A percentile compares a stretch with the other conserved stretches of the same genome.
Evolutionary conservation across 176 grass and related monocot species (phyloP).

Genomic region (Musa beccarii): DNA sequence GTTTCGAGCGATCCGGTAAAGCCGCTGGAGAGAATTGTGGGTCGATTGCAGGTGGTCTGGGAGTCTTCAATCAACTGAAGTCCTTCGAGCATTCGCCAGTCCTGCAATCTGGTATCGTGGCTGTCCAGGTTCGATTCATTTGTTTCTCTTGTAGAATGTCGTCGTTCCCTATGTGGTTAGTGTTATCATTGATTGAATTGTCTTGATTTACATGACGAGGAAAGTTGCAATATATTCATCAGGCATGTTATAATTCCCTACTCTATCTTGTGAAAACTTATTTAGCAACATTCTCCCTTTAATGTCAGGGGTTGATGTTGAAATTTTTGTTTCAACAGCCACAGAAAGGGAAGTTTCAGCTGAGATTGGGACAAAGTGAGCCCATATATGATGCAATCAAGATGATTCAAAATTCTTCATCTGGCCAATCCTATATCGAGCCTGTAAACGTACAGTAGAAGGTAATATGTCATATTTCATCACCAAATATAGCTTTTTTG

Average conservation of each 20-base stretch:
- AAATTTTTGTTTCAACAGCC: slow-evolving; percentile 35
- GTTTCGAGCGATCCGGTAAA: slow-evolving; percentile 17
- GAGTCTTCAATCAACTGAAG: slow-evolving; percentile 71
- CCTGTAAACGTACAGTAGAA: slow-evolving; percentile 77
- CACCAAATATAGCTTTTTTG: too few relatives aligned
- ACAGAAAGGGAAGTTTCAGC: slow-evolving; percentile 71
- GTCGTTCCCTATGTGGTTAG: background rate
- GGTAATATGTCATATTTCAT: slow-evolving; percentile 25
- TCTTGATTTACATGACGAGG: background rate
- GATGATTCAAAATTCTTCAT: slow-evolving; percentile 53
- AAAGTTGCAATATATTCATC: background rate
- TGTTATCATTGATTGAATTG: background rate
- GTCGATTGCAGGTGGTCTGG: slow-evolving; percentile 64
- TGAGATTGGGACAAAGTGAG: slow-evolving; percentile 83
- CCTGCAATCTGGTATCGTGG: slow-evolving; percentile 62
- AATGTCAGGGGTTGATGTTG: slow-evolving; percentile 7
- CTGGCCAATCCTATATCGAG: slow-evolving; percentile 60
- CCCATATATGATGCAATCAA: slow-evolving; percentile 76
- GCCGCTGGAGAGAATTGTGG: slow-evolving; percentile 75
- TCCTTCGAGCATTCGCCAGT: slow-evolving; percentile 67
- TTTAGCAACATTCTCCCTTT: too few relatives aligned
- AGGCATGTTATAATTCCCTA: too few relatives aligned
- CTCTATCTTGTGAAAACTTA: too few relatives aligned
- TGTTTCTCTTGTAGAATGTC: background rate
- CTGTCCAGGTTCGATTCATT: slow-evolving; percentile 42